Percentiles rank a stretch among this genome's conserved stretches.
Conservation (phyloP, 1,284 basidiomycete genomes). For the Bjerkandera adusta region DNA sequence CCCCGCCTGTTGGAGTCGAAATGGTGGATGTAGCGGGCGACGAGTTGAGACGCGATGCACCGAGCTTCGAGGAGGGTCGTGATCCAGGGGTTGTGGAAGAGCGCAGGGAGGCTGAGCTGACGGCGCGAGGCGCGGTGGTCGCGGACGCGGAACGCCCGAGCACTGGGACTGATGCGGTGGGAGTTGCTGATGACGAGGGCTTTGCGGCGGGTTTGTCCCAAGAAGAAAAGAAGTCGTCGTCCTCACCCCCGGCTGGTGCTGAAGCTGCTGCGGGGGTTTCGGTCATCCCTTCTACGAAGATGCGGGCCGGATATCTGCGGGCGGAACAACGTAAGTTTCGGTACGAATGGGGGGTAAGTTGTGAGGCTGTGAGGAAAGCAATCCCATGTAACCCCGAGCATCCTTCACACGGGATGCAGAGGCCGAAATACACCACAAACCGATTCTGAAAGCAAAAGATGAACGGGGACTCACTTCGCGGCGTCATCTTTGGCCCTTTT, state of each 20-base stretch:
- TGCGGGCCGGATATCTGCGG: slow-evolving; percentile 69
- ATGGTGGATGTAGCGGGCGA: slow-evolving; percentile 34
- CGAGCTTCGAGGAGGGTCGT: slow-evolving; percentile 41
- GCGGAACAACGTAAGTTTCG: not conserved
- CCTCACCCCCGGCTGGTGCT: slow-evolving; percentile 43
- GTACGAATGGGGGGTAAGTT: no score
- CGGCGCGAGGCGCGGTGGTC: slow-evolving; percentile 51
- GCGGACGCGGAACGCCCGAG: slow-evolving; percentile 51
- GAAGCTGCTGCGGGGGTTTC: slow-evolving; percentile 34
- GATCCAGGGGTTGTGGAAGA: slow-evolving; percentile 42
- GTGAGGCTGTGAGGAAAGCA: no score
- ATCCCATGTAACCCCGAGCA: no score
- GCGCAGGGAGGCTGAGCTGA: slow-evolving; percentile 59
- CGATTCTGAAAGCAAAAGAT: no score
- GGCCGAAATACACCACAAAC: no score
- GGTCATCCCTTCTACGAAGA: slow-evolving; percentile 75
- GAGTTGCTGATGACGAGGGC: slow-evolving; percentile 43
- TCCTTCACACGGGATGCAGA: no score
- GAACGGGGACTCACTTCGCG: slow-evolving; percentile 46
- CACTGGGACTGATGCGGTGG: slow-evolving; percentile 54
- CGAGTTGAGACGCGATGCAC: slow-evolving; percentile 55
- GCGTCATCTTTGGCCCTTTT: slow-evolving; percentile 81
- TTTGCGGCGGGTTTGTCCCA: slow-evolving; percentile 87
- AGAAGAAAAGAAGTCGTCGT: slow-evolving; percentile 94
- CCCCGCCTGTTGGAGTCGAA: slow-evolving; percentile 30